These are phyloP conservation scores for Physaria fendleri DNA, from an alignment of 345 rosid genomes.

Conservation along the genomic window DNA sequence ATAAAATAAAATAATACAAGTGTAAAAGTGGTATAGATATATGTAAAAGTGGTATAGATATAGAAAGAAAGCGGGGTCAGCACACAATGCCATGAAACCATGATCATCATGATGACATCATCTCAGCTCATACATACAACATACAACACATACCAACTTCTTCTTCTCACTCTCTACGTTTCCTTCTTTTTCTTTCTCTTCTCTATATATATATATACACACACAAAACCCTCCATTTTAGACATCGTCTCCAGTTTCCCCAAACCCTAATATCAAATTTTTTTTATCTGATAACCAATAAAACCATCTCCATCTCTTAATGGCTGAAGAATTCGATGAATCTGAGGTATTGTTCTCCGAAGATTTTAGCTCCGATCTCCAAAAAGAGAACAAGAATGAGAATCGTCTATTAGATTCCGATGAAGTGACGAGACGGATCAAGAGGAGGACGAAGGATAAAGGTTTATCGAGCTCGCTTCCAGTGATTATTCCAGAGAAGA, in stretches of 20 bases:
- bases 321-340: slow-evolving; percentile 42
- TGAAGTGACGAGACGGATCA: neutral
- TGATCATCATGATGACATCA: slow-evolving; percentile 20
- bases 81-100: slow-evolving; percentile 16
- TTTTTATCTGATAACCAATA: neutral
- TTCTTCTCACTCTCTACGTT: slow-evolving; percentile 22
- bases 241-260: neutral
- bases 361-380: neutral
- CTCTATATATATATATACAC: slow-evolving; percentile 16
- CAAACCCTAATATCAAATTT: neutral
- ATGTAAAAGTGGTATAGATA: no score
- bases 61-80: slow-evolving; percentile 11
- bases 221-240: neutral
- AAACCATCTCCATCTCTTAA: neutral
- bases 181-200: slow-evolving; percentile 11
- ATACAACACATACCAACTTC: slow-evolving; percentile 13
- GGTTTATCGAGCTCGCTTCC: slow-evolving; percentile 24
- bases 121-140: slow-evolving; percentile 19
- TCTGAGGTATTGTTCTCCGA: slow-evolving; percentile 40
- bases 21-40: no score
- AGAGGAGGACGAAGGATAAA: neutral
- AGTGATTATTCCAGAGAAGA: slow-evolving; percentile 21
- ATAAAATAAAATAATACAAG: no score
- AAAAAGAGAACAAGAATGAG: neutral
- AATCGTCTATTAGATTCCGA: neutral